Evolutionary conservation across 2,329 filamentous ascomycete species (phyloP).

Genomic region (Fusarium udum): DNA sequence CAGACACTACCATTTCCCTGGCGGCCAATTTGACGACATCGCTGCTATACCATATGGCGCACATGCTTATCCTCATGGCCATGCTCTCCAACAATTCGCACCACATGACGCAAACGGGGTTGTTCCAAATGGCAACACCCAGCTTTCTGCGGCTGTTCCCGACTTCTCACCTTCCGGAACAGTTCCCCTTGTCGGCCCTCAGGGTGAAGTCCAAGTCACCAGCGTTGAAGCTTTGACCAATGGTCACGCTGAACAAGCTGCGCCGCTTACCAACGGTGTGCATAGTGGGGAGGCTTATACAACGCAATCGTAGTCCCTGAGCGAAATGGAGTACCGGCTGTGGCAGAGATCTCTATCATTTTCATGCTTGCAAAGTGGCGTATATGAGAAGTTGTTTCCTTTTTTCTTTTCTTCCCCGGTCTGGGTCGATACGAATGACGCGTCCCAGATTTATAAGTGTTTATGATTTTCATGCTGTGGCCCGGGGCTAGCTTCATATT

Average conservation of each 20-base stretch:
- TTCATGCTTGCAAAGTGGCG: constrained; percentile 1
- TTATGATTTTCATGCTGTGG: constrained; percentile 33
- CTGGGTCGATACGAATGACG: constrained; percentile 29
- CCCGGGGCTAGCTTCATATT: constrained; percentile 14
- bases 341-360: constrained; percentile 1
- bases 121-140: constrained; percentile 42
- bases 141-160: constrained; percentile 52
- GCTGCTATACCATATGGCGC: constrained; percentile 46
- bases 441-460: constrained; percentile 32
- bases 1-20: constrained; percentile 42
- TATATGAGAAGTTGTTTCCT: constrained; percentile 14
- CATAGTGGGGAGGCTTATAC: constrained; percentile 32
- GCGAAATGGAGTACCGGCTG: constrained; percentile 7
- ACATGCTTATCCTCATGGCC: constrained; percentile 44
- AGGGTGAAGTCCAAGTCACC: constrained; percentile 17
- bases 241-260: constrained; percentile 29
- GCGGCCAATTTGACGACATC: constrained; percentile 47
- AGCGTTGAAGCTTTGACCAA: constrained; percentile 31
- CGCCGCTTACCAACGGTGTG: constrained; percentile 44
- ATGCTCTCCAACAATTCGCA: constrained; percentile 45
- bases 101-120: constrained; percentile 51
- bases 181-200: constrained; percentile 21
- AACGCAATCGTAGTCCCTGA: constrained; percentile 26
- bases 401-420: background rate
- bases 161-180: constrained; percentile 52